A percentile compares a stretch with the other conserved stretches of the same genome.
Evolutionary conservation across 208 protist species (phyloP).

Genomic region (Acanthamoeba lenticulata): DNA sequence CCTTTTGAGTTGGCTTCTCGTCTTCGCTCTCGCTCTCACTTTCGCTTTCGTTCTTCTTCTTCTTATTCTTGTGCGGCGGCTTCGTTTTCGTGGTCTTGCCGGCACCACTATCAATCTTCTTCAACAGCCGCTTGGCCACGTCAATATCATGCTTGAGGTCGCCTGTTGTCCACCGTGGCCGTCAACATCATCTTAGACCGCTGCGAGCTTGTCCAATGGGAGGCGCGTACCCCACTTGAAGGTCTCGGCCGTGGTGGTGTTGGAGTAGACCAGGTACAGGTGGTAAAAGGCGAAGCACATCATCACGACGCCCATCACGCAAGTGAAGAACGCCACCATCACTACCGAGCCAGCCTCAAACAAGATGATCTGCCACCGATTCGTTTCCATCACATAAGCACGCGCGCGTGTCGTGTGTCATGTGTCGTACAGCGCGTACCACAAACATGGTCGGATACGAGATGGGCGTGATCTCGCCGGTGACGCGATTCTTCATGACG

Average conservation of each 20-base stretch:
- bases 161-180: not conserved
- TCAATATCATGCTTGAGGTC: slow-evolving; percentile 45
- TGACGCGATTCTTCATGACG: slow-evolving; percentile 48
- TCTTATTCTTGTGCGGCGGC: too few species aligned
- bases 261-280: not conserved
- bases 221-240: slow-evolving; percentile 15
- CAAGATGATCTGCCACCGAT: not conserved
- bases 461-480: slow-evolving; percentile 45
- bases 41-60: not conserved
- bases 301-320: slow-evolving; percentile 36
- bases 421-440: not conserved
- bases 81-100: not conserved
- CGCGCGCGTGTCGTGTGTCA: too few species aligned
- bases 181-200: not conserved
- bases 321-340: slow-evolving; percentile 6
- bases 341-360: not conserved
- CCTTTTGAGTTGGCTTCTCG: not conserved
- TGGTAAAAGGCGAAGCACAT: slow-evolving; percentile 50
- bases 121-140: slow-evolving; percentile 9
- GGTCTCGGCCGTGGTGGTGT: slow-evolving; percentile 52
- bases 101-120: slow-evolving; percentile 59
- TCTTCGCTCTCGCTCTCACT: not conserved
- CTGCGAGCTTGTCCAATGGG: not conserved
- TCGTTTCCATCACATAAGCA: not conserved
- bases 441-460: slow-evolving; percentile 13